phyloP scores from a whole-genome alignment of 148 eudicot genomes.

The Arctostaphylos glauca region DNA sequence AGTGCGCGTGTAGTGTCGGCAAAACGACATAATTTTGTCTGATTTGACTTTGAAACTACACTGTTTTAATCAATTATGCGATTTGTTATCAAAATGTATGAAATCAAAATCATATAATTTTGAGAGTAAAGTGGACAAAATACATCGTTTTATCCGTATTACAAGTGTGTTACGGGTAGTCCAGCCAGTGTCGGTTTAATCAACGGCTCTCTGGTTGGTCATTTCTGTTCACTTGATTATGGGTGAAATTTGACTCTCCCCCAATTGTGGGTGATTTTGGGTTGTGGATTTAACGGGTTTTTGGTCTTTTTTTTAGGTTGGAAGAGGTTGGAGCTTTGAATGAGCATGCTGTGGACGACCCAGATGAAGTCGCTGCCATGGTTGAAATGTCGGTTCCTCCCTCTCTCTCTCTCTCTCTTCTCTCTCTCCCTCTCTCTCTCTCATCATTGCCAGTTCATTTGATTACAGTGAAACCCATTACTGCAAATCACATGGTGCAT shows the following conservation, averaged over 20 bases:
- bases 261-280: neutral
- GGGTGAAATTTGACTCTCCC: neutral
- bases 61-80: too few species aligned
- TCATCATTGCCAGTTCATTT: neutral
- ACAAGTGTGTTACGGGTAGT: too few species aligned
- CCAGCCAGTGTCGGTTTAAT: neutral
- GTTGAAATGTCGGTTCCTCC: constrained; percentile 65
- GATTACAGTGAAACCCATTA: constrained; percentile 3
- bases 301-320: constrained; percentile 35
- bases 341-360: constrained; percentile 70
- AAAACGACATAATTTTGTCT: too few species aligned
- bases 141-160: too few species aligned
- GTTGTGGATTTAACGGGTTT: neutral
- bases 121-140: too few species aligned
- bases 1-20: too few species aligned
- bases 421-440: neutral
- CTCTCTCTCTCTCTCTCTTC: constrained; percentile 19
- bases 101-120: neutral
- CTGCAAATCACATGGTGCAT: neutral
- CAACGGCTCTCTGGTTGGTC: constrained; percentile 3
- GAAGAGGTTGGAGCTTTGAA: constrained; percentile 47
- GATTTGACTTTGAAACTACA: too few species aligned
- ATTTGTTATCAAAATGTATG: neutral
- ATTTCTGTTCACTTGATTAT: neutral
- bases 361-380: constrained; percentile 63